These are phyloP conservation scores for Globisporangium okanoganense DNA, from an alignment of 352 stramenopile species.

Conservation along the genomic window DNA sequence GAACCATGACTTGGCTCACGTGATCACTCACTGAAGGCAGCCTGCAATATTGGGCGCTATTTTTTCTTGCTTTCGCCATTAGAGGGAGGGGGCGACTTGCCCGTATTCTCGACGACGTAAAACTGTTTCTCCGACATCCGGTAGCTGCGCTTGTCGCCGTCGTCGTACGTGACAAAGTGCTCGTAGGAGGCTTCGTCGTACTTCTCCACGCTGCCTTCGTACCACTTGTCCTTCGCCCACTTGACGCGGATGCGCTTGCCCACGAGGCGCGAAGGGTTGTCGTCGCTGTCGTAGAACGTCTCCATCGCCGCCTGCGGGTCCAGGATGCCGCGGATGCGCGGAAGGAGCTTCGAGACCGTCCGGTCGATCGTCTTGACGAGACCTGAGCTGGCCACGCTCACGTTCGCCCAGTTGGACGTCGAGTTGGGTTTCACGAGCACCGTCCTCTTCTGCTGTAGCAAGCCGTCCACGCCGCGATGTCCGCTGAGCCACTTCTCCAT, in stretches of 20 bases:
- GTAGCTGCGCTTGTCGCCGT: constrained; percentile 84
- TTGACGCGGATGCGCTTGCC: constrained; percentile 84
- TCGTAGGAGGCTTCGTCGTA: constrained; percentile 83
- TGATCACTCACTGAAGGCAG: background rate
- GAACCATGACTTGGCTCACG: background rate
- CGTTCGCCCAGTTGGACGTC: constrained; percentile 75
- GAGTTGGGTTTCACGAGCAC: constrained; percentile 83
- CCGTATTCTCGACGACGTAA: constrained; percentile 55
- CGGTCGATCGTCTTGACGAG: constrained; percentile 66
- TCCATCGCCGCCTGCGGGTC: constrained; percentile 39
- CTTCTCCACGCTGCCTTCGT: constrained; percentile 68
- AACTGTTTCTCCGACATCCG: constrained; percentile 89
- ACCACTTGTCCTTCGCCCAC: constrained; percentile 90
- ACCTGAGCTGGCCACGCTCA: constrained; percentile 46
- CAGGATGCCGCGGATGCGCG: constrained; percentile 49
- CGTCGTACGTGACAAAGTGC: constrained; percentile 82
- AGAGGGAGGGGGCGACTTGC: constrained; percentile 16
- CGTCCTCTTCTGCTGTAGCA: constrained; percentile 72
- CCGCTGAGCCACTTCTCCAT: constrained; percentile 80
- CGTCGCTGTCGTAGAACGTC: constrained; percentile 88
- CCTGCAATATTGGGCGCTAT: background rate
- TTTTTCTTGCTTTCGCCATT: constrained; percentile 13
- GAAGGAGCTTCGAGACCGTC: constrained; percentile 51
- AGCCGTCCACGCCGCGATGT: constrained; percentile 62
- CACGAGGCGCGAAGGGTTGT: constrained; percentile 80